A percentile compares a stretch with the other conserved stretches of the same genome.
Conservation (phyloP, 257 asterid genomes). For the Orobanche coerulescens region DNA sequence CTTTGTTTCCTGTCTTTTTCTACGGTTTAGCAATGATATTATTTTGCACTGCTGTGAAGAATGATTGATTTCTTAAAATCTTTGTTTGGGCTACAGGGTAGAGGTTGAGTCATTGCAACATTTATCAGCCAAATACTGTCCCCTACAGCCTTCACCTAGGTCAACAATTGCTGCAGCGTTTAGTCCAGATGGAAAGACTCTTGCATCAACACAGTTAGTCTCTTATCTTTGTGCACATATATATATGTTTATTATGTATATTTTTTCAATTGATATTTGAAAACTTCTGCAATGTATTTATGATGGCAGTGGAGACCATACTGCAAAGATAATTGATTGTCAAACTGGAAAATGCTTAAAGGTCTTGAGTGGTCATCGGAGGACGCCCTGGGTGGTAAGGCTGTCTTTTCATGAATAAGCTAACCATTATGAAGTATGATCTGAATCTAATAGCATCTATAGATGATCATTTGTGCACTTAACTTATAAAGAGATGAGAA, state of each 20-base stretch:
- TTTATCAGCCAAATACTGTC: conserved; percentile 81
- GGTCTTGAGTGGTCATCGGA: conserved; percentile 95
- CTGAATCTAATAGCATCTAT: neutral
- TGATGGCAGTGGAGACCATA: conserved; percentile 88
- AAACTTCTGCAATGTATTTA: neutral
- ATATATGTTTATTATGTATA: neutral
- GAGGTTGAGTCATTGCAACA: conserved; percentile 82
- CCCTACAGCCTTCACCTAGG: conserved; percentile 89
- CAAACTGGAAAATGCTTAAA: conserved; percentile 89
- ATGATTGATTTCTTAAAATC: conserved; percentile 1
- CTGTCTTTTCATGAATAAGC: conserved; percentile 21
- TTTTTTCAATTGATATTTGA: neutral
- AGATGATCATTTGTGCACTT: conserved; percentile 6
- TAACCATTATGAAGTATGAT: neutral
- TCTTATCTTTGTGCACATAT: conserved; percentile 15
- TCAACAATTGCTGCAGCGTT: conserved; percentile 98
- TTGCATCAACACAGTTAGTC: conserved; percentile 94
- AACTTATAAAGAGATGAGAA: neutral
- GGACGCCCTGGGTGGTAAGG: conserved; percentile 99
- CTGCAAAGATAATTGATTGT: conserved; percentile 88
- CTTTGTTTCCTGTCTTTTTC: neutral
- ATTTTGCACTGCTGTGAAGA: neutral
- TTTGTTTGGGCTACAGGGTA: conserved; percentile 45
- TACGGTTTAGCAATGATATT: neutral
- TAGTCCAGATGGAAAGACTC: conserved; percentile 89